Evolutionary conservation across 177 flowering plant genomes (phyloP), one percentile per base, ranked within the genome.

Genomic region (Vitis hybrid): DNA sequence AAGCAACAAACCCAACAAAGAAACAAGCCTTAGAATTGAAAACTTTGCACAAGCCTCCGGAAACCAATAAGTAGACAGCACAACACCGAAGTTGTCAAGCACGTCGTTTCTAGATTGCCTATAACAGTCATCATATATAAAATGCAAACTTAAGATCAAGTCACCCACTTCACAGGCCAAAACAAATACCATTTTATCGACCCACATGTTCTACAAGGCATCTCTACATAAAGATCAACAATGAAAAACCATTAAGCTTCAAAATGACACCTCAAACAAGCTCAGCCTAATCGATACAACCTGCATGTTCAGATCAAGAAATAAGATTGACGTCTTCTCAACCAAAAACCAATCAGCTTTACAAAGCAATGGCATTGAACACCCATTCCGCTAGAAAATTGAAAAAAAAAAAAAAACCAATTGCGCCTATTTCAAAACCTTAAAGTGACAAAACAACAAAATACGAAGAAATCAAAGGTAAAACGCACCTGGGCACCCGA

Each of bases 401-500:
- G 45, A 20, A 31, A 59, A 60, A 50, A n/a, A 51, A 56, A 66
- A 3, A 5, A 57, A 22, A 22, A 22, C 0, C 60, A 2, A 51
- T 33, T 39, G 45, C 6, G 2, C 45, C 45, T 0, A 39, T 39
- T 39, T 5, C 45, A 39, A 5, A 39, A 5, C 45, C 9, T 39
- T 39, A 1, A 39, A 39, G 45, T 4, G 45, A 39, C 7, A 39
- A 39, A 26, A 26, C 5, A 49, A 3, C 29, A 53, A 39, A 8
- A 63, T 50, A 14, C 33, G 56, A 33, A 60, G 3, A 53, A 68
- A 22, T 18, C 31, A 10, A 49, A 55, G 50, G 51, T 52, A 70
- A 50, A 72, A 73, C 61, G 51, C 39, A 90, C 96, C 87, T 85
- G 57, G 86, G 81, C 9, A 58, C 49, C 19, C 79, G 78, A 72